Conservation (phyloP, 176 grass and related monocot genomes). For the Carex cristatella region DNA sequence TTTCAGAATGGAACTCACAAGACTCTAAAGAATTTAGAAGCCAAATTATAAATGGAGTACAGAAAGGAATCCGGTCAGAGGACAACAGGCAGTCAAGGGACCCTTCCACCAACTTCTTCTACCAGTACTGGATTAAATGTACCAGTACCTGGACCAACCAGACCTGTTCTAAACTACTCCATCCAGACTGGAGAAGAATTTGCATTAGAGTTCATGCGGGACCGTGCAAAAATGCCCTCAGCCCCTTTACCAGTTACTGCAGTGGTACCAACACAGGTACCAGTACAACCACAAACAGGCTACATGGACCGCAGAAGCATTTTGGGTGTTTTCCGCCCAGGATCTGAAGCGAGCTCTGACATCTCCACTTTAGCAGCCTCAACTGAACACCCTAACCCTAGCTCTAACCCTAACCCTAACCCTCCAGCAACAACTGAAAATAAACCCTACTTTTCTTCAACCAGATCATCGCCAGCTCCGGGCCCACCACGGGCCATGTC, state of each 20-base stretch:
- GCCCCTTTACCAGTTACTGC: slow-evolving; percentile 32
- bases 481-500: slow-evolving; percentile 37
- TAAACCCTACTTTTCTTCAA: slow-evolving; percentile 48
- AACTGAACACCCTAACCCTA: slow-evolving; percentile 8
- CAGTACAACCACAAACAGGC: slow-evolving; percentile 12
- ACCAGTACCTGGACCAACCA: not conserved
- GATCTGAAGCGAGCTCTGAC: slow-evolving; percentile 45
- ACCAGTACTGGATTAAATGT: slow-evolving; percentile 10
- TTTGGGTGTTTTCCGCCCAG: slow-evolving; percentile 23
- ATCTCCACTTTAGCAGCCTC: slow-evolving; percentile 35
- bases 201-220: slow-evolving; percentile 90
- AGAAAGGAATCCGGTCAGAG: slow-evolving; percentile 22
- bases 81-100: not conserved
- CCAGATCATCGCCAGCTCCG: slow-evolving; percentile 36
- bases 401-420: slow-evolving; percentile 6
- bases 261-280: not conserved
- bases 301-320: slow-evolving; percentile 54
- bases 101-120: not conserved
- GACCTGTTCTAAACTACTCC: slow-evolving; percentile 87
- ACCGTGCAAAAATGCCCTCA: slow-evolving; percentile 58
- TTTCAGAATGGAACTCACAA: not conserved
- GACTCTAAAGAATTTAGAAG: slow-evolving; percentile 2
- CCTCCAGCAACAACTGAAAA: slow-evolving; percentile 43
- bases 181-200: slow-evolving; percentile 98
- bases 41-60: slow-evolving; percentile 17